phyloP scores from a whole-genome alignment of 75 land plant genomes.

The Selaginella tamariscina region DNA sequence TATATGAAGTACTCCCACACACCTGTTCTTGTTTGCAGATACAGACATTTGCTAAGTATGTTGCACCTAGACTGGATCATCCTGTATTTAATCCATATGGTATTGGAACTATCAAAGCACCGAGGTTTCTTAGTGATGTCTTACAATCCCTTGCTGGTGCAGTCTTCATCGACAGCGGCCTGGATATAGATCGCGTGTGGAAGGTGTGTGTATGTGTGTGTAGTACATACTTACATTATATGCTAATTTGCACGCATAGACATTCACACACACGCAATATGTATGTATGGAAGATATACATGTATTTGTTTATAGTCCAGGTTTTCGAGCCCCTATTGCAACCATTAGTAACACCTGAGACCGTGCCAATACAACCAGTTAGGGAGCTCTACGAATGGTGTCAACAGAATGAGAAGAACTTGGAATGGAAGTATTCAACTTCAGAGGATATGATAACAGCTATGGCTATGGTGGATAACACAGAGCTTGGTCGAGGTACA shows the following conservation, averaged over 20 bases:
- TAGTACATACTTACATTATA: background rate
- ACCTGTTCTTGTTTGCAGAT: slow-evolving; percentile 43
- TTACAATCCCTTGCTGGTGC: slow-evolving; percentile 97
- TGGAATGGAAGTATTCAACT: slow-evolving; percentile 82
- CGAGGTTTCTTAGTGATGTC: slow-evolving; percentile 97
- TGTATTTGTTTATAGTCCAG: slow-evolving; percentile 30
- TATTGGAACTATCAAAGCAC: slow-evolving; percentile 95
- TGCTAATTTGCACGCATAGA: too few species aligned
- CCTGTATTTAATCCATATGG: slow-evolving; percentile 95
- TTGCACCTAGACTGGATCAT: slow-evolving; percentile 59
- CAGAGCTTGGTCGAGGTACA: slow-evolving; percentile 84
- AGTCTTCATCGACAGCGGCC: slow-evolving; percentile 71
- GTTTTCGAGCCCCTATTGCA: slow-evolving; percentile 80
- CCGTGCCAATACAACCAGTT: slow-evolving; percentile 99
- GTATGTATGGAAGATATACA: too few species aligned
- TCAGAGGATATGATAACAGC: slow-evolving; percentile 81
- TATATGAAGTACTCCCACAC: too few species aligned
- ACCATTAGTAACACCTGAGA: slow-evolving; percentile 97
- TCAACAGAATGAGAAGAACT: slow-evolving; percentile 91
- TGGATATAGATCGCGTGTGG: slow-evolving; percentile 72
- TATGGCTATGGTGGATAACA: slow-evolving; percentile 78
- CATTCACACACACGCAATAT: too few species aligned
- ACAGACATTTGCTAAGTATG: slow-evolving; percentile 88
- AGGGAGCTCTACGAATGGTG: slow-evolving; percentile 96
- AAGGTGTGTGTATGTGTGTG: slow-evolving; percentile 32